These are phyloP conservation scores for Rhododendron vialii DNA, from an alignment of 148 eudicot species.

Conservation along the genomic window DNA sequence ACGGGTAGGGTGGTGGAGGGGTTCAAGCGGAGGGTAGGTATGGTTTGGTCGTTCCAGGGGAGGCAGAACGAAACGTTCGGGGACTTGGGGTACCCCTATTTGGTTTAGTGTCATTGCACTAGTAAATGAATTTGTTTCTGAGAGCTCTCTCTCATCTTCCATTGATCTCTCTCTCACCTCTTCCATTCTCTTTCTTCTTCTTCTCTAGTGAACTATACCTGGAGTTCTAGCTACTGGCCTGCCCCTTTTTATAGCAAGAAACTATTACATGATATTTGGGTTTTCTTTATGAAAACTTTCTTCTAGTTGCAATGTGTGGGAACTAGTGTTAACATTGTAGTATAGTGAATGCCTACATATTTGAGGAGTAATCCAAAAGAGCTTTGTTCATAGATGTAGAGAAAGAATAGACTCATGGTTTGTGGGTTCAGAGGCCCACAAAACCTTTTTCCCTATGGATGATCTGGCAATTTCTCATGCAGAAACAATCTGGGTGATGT, in stretches of 20 bases:
- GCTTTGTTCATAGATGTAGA: not conserved
- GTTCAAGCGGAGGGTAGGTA: not conserved
- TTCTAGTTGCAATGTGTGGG: too few relatives aligned
- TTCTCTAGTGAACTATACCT: not conserved
- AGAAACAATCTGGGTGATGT: not conserved
- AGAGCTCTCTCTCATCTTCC: constrained; percentile 10
- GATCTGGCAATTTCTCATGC: not conserved
- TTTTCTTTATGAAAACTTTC: too few relatives aligned
- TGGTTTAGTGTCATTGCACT: constrained; percentile 32
- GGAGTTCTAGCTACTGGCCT: not conserved
- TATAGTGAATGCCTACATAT: not conserved
- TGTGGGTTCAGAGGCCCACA: not conserved
- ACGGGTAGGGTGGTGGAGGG: constrained; percentile 19
- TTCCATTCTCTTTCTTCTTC: not conserved
- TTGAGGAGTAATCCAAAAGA: not conserved
- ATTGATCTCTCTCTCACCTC: not conserved
- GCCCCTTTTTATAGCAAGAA: constrained; percentile 5
- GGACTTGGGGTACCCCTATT: constrained; percentile 22
- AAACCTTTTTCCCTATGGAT: not conserved
- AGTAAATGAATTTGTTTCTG: constrained; percentile 20
- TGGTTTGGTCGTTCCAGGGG: constrained; percentile 22
- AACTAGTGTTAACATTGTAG: not conserved
- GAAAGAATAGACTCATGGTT: not conserved
- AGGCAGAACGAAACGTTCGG: constrained; percentile 28
- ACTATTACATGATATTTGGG: too few relatives aligned